A percentile compares a stretch with the other conserved stretches of the same genome.
phyloP scores from a whole-genome alignment of 176 grass and related monocot genomes.

The Phragmites australis region DNA sequence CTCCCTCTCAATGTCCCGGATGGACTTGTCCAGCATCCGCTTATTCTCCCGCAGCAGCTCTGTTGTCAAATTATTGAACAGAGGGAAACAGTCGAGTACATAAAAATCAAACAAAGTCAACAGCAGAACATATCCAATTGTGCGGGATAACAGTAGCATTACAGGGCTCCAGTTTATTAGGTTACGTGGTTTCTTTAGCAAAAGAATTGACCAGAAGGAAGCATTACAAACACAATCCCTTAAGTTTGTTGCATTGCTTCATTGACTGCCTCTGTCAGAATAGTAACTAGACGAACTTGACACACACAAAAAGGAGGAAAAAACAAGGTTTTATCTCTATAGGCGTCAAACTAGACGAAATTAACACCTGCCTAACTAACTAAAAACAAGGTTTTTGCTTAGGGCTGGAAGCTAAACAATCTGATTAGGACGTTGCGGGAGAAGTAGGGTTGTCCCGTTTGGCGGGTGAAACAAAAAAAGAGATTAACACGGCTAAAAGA shows the following conservation, averaged over 20 bases:
- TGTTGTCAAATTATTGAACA: slow-evolving; percentile 34
- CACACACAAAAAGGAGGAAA: too few relatives aligned
- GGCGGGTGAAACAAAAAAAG: too few relatives aligned
- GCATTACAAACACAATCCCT: too few relatives aligned
- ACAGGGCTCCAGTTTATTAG: too few relatives aligned
- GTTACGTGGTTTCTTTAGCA: background rate
- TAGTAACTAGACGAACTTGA: background rate
- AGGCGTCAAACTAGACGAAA: background rate
- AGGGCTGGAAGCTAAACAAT: background rate
- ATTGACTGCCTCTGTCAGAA: background rate
- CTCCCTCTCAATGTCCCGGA: slow-evolving; percentile 81
- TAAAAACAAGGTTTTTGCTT: background rate
- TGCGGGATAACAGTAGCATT: background rate
- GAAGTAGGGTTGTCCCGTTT: too few relatives aligned
- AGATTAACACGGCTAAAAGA: too few relatives aligned
- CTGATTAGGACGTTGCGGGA: background rate
- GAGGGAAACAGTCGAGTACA: background rate
- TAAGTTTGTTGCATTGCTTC: background rate
- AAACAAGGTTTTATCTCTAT: background rate
- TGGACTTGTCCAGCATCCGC: slow-evolving; percentile 69
- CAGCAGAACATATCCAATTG: background rate
- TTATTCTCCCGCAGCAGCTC: slow-evolving; percentile 92
- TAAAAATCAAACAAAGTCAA: background rate
- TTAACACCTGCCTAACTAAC: background rate
- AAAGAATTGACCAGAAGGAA: background rate